Evolutionary conservation across 2,329 filamentous ascomycete species (phyloP).

Genomic region (Pyrenophora graminea): DNA sequence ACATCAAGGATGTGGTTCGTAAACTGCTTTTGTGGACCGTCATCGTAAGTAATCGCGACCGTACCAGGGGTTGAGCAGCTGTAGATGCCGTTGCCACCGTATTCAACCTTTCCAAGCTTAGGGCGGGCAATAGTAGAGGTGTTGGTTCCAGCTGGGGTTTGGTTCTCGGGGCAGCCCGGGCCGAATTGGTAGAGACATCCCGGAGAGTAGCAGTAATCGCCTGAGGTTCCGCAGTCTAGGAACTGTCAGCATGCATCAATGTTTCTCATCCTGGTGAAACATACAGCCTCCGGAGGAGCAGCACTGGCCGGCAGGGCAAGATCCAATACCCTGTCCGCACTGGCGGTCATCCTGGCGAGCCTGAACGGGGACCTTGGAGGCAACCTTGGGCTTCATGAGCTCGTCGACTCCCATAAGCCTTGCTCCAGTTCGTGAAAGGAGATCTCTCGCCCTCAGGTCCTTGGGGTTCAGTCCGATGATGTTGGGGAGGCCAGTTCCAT

Average conservation of each 20-base stretch:
- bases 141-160: slow-evolving; percentile 57
- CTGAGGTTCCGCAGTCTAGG: slow-evolving; percentile 56
- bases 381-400: slow-evolving; percentile 8
- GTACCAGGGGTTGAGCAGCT: slow-evolving; percentile 58
- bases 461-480: slow-evolving; percentile 42
- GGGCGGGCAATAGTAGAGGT: slow-evolving; percentile 59
- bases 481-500: slow-evolving; percentile 37
- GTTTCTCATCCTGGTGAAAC: not conserved
- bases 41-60: slow-evolving; percentile 69
- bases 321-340: slow-evolving; percentile 38
- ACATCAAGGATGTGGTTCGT: slow-evolving; percentile 49
- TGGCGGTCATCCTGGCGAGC: slow-evolving; percentile 40
- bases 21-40: slow-evolving; percentile 67
- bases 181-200: slow-evolving; percentile 65
- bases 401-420: slow-evolving; percentile 31
- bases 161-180: slow-evolving; percentile 58
- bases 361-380: slow-evolving; percentile 23
- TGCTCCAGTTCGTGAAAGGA: slow-evolving; percentile 36
- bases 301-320: slow-evolving; percentile 42
- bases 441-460: slow-evolving; percentile 41
- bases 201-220: slow-evolving; percentile 62
- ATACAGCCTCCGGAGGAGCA: slow-evolving; percentile 42
- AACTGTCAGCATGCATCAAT: slow-evolving; percentile 12
- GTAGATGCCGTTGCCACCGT: slow-evolving; percentile 63
- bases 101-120: slow-evolving; percentile 58